Percentiles rank a stretch among this genome's conserved stretches.
phyloP scores from a whole-genome alignment of 257 asterid genomes.

The Fraxinus cuspidata region DNA sequence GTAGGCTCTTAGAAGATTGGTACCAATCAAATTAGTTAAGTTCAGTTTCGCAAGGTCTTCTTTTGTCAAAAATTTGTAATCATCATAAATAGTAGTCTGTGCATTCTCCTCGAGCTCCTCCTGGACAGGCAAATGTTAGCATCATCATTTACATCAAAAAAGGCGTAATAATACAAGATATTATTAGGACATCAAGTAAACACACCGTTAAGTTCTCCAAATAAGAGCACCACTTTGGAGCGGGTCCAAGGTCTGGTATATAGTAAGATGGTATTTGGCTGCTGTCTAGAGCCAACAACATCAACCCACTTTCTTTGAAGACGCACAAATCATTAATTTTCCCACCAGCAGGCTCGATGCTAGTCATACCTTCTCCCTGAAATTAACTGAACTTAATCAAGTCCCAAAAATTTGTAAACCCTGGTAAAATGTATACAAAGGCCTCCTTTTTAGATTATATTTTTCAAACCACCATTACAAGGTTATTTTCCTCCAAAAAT shows the following conservation, averaged over 20 bases:
- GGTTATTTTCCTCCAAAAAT: neutral
- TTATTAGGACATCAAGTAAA: constrained; percentile 17
- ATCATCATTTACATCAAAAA: constrained; percentile 17
- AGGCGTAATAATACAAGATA: constrained; percentile 12
- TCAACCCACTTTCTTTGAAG: constrained; percentile 76
- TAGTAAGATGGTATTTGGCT: constrained; percentile 92
- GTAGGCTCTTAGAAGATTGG: constrained; percentile 80
- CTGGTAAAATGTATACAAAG: neutral
- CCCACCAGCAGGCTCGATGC: constrained; percentile 87
- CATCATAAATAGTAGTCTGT: constrained; percentile 82
- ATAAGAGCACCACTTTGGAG: constrained; percentile 94
- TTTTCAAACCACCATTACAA: neutral
- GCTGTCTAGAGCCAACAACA: constrained; percentile 81
- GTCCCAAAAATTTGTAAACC: constrained; percentile 13
- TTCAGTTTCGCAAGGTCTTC: constrained; percentile 80
- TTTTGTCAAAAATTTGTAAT: constrained; percentile 85
- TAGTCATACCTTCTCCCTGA: constrained; percentile 96
- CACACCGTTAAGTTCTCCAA: constrained; percentile 81
- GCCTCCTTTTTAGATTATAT: neutral
- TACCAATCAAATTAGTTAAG: constrained; percentile 77
- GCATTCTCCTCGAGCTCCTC: constrained; percentile 96
- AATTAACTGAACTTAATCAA: constrained; percentile 31
- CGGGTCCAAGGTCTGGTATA: constrained; percentile 96
- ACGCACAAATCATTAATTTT: constrained; percentile 84
- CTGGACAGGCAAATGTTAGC: constrained; percentile 40